Evolutionary conservation across 441 rosid species (phyloP).

Genomic region (Brassica hybrid): DNA sequence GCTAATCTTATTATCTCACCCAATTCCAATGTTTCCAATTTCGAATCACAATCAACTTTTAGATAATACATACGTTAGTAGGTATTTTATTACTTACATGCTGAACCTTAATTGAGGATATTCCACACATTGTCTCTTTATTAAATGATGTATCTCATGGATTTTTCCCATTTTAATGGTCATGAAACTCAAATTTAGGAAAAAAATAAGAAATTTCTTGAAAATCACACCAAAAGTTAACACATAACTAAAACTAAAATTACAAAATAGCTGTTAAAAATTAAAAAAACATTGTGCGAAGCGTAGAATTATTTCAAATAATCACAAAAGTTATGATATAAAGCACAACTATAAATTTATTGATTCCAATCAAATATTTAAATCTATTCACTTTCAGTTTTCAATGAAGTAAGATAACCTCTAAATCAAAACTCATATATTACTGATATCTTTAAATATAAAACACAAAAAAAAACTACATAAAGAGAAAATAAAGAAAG

Average conservation of each 20-base stretch:
- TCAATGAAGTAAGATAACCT: too few species aligned
- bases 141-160: not conserved
- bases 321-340: not conserved
- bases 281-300: not conserved
- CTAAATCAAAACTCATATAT: too few species aligned
- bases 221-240: not conserved
- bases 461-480: too few species aligned
- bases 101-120: too few species aligned
- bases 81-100: too few species aligned
- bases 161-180: not conserved
- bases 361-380: not conserved
- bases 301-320: not conserved
- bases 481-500: too few species aligned
- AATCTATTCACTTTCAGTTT: not conserved
- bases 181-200: not conserved
- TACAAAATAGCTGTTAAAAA: not conserved
- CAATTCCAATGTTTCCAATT: too few species aligned
- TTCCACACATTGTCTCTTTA: too few species aligned
- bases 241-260: not conserved
- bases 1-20: too few species aligned
- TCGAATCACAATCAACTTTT: too few species aligned
- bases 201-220: not conserved
- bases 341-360: not conserved
- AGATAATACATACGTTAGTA: too few species aligned
- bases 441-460: too few species aligned